These are phyloP conservation scores for Diphasiastrum complanatum DNA, from an alignment of 83 land plant species.

Conservation along the genomic window DNA sequence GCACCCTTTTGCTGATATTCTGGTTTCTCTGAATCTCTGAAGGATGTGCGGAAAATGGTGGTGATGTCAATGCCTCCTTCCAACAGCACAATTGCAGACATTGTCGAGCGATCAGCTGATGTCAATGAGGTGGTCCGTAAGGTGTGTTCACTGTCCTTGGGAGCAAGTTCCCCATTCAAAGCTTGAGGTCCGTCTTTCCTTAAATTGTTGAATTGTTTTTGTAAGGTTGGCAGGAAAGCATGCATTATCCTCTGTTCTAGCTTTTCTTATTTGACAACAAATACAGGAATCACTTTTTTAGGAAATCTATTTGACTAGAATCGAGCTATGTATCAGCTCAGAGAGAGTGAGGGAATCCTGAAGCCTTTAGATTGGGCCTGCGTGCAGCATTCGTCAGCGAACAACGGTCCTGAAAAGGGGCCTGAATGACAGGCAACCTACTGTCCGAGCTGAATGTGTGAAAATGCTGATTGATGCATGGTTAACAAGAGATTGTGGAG, in stretches of 20 bases:
- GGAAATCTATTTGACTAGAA: too few species aligned
- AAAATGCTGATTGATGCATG: constrained; percentile 76
- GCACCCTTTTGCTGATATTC: background rate
- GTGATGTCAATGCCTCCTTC: constrained; percentile 71
- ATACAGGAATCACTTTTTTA: too few species aligned
- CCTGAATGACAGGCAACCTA: constrained; percentile 60
- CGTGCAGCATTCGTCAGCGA: constrained; percentile 80
- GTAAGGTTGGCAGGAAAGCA: too few species aligned
- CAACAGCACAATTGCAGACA: constrained; percentile 45
- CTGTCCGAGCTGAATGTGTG: constrained; percentile 71
- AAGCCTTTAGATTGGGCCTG: too few species aligned
- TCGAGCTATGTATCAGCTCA: too few species aligned
- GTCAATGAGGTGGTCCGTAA: constrained; percentile 78
- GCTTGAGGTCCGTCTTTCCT: constrained; percentile 93
- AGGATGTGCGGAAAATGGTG: constrained; percentile 81
- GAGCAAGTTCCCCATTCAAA: constrained; percentile 76
- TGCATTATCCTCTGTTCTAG: too few species aligned
- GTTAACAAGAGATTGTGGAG: constrained; percentile 64
- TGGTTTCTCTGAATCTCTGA: background rate
- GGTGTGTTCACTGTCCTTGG: constrained; percentile 71
- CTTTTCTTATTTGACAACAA: too few species aligned
- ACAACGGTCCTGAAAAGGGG: constrained; percentile 72
- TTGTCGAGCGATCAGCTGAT: constrained; percentile 73
- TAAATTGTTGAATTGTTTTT: too few species aligned
- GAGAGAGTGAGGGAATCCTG: too few species aligned